Base-by-base conservation (phyloP, 179 eudicot species). In the Spergularia azorica region DNA sequence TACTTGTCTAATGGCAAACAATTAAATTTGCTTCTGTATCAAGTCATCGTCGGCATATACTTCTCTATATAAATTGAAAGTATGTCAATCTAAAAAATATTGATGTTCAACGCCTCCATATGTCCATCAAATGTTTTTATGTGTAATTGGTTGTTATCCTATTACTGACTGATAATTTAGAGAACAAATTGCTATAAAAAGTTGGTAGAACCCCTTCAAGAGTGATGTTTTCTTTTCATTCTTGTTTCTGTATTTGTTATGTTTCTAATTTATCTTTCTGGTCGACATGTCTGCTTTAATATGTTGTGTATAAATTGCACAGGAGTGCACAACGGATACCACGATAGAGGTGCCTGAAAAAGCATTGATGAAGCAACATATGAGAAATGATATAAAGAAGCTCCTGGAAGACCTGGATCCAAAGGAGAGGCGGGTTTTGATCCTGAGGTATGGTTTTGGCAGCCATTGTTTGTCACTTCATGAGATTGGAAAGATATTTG, bases 271-370 rank as follows among this genome's bases (percentile, higher is more conserved):
- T 13, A 11, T 70, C 43, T 20, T 26, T 16, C 21, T 21, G 21
- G 48, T 43, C 48, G 48, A 43, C 10, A n/a, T 18, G 17, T 13
- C n/a, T n/a, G 17, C 17, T 69, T 5, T 36, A 46, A 68, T 36
- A 52, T 14, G n/a, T 56, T 56, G 67, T 73, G 43, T 10, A 71
- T 77, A 46, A 74, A 59, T 15, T 18, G 17, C 21, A 39, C 90
- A 90, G 94, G 98, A 94, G 66, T 73, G 83, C 75, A 89, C 81
- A 63, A 85, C 90, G 13, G 97, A 94, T 82, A 83, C 76, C 63
- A 79, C 92, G 26, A 70, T 88, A 61, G 82, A 79, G 81, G 76
- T 73, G 63, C 88, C 97, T 0, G 95, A 87, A 77, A 93, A 83
- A 80, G 64, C 80, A 2, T 79, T 90, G 18, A 78, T 74, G 81